A percentile compares a stretch with the other conserved stretches of the same genome.
These are phyloP conservation scores for Lactifluus volemus DNA, from an alignment of 768 basidiomycete genomes.

Conservation along the genomic window DNA sequence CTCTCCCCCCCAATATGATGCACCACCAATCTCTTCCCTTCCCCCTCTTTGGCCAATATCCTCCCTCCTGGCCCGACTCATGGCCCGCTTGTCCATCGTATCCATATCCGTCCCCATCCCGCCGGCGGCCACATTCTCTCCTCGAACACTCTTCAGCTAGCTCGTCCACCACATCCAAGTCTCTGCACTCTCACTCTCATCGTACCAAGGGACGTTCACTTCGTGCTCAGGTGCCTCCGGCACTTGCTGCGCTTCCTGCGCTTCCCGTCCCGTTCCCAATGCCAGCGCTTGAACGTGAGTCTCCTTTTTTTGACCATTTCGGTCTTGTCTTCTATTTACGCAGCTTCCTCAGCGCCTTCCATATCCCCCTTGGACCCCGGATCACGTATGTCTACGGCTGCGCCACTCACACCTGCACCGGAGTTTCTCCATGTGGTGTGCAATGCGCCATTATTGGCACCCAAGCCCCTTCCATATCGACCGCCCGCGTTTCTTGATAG, in stretches of 20 bases:
- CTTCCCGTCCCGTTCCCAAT: constrained; percentile 2
- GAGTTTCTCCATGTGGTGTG: constrained; percentile 43
- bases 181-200: neutral
- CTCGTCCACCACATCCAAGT: constrained; percentile 1
- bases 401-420: constrained; percentile 24
- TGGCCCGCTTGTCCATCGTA: constrained; percentile 1
- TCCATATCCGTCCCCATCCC: neutral
- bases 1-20: constrained; percentile 21
- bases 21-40: constrained; percentile 17
- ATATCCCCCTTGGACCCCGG: constrained; percentile 35
- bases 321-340: neutral
- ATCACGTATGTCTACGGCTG: constrained; percentile 23
- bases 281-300: constrained; percentile 21
- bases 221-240: neutral
- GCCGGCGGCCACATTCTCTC: neutral
- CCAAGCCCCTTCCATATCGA: constrained; percentile 60
- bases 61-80: constrained; percentile 9
- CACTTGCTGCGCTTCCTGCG: neutral
- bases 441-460: constrained; percentile 59
- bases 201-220: neutral
- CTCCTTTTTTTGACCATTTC: constrained; percentile 19
- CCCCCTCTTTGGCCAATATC: constrained; percentile 20
- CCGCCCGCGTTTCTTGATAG: constrained; percentile 63
- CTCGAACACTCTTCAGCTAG: neutral
- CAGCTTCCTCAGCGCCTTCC: constrained; percentile 26